Percentiles rank a stretch among this genome's conserved stretches.
Evolutionary conservation across 768 basidiomycete species (phyloP).

Genomic region (Russula vinacea): DNA sequence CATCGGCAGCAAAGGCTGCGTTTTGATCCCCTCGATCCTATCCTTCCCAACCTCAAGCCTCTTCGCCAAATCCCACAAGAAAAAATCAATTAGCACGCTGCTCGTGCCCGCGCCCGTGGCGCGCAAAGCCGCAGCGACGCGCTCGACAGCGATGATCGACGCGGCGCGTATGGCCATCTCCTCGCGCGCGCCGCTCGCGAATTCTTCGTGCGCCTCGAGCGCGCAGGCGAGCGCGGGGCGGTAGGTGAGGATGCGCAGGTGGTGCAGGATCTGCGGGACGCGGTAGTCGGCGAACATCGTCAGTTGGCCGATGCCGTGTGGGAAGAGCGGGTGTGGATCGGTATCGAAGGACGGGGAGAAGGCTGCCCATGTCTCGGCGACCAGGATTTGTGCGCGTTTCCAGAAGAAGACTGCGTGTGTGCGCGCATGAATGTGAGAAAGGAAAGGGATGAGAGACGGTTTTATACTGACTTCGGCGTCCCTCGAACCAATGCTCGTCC

Average conservation of each 20-base stretch:
- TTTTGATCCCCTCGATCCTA: conserved; percentile 54
- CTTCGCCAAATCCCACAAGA: conserved; percentile 86
- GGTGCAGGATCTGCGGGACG: conserved; percentile 87
- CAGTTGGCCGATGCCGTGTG: conserved; percentile 58
- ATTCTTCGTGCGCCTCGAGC: conserved; percentile 44
- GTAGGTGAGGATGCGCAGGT: conserved; percentile 72
- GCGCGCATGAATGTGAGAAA: not conserved
- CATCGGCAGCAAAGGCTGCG: conserved; percentile 56
- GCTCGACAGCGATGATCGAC: conserved; percentile 77
- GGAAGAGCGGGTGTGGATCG: conserved; percentile 67
- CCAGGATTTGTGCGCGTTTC: conserved; percentile 90
- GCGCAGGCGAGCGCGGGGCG: conserved; percentile 54
- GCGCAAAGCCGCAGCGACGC: conserved; percentile 50
- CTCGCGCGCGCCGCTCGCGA: conserved; percentile 58
- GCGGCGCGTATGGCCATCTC: conserved; percentile 79
- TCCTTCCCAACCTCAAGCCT: conserved; percentile 62
- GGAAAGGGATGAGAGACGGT: not conserved
- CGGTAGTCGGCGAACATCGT: conserved; percentile 96
- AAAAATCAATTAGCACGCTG: conserved; percentile 87
- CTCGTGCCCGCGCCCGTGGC: conserved; percentile 41
- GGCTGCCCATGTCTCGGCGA: conserved; percentile 90
- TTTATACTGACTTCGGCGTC: conserved; percentile 48
- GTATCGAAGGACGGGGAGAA: conserved; percentile 54
- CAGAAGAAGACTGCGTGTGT: conserved; percentile 63
- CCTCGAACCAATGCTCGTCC: conserved; percentile 30